These are phyloP conservation scores for Dactylellina drechsleri DNA, from an alignment of 2,329 filamentous ascomycete species.

Conservation along the genomic window DNA sequence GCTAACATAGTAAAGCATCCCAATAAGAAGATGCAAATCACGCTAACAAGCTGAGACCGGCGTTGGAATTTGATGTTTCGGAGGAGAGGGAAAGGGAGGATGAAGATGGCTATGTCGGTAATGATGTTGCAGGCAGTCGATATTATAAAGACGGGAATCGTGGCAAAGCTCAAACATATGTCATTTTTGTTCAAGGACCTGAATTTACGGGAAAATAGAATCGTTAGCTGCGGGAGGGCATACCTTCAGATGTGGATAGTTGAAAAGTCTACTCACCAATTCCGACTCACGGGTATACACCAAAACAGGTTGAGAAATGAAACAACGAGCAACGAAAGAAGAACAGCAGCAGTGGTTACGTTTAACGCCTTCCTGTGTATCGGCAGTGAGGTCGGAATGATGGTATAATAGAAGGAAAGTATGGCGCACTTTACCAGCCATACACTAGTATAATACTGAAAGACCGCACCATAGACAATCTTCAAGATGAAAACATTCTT, in stretches of 20 bases:
- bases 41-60: slow-evolving; percentile 34
- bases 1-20: slow-evolving; percentile 48
- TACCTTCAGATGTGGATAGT: no score
- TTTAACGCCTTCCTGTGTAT: slow-evolving; percentile 38
- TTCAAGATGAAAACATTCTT: slow-evolving; percentile 42
- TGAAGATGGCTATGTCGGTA: slow-evolving; percentile 50
- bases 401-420: slow-evolving; percentile 44
- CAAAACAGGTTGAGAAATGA: slow-evolving; percentile 45
- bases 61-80: slow-evolving; percentile 50
- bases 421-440: slow-evolving; percentile 49
- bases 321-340: slow-evolving; percentile 40
- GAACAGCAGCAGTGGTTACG: slow-evolving; percentile 27
- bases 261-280: slow-evolving; percentile 27
- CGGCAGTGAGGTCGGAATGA: slow-evolving; percentile 36
- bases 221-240: background rate
- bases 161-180: slow-evolving; percentile 42
- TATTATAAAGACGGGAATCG: slow-evolving; percentile 48
- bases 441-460: slow-evolving; percentile 45
- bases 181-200: slow-evolving; percentile 40
- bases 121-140: slow-evolving; percentile 50
- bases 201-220: background rate
- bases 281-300: slow-evolving; percentile 43
- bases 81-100: slow-evolving; percentile 47
- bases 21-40: slow-evolving; percentile 30
- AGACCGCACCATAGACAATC: slow-evolving; percentile 40